Percentiles rank a stretch among this genome's conserved stretches.
These are phyloP conservation scores for Lathyrus oleraceus DNA, from an alignment of 306 rosid species.

Conservation along the genomic window DNA sequence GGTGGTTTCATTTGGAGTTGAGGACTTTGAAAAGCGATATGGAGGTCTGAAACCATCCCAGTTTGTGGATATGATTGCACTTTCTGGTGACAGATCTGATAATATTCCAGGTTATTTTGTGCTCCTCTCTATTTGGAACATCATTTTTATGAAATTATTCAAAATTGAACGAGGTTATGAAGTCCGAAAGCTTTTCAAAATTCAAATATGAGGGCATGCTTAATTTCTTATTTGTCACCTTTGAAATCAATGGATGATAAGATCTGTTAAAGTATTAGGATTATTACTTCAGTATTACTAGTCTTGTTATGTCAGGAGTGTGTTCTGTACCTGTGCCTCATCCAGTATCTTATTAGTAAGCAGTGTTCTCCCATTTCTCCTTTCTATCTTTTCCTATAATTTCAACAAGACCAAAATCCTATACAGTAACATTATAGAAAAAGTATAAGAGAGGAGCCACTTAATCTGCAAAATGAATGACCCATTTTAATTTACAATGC, in stretches of 20 bases:
- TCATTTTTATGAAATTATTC: constrained; percentile 19
- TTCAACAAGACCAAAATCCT: background rate
- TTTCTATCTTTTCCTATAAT: background rate
- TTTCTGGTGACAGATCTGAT: constrained; percentile 87
- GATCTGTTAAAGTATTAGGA: constrained; percentile 1
- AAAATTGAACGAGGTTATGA: constrained; percentile 1
- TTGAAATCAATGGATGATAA: constrained; percentile 11
- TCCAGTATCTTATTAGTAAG: background rate
- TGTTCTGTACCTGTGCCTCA: constrained; percentile 7
- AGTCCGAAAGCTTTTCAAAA: constrained; percentile 7
- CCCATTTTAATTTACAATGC: too few species aligned
- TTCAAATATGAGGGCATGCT: constrained; percentile 14
- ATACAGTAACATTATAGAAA: background rate
- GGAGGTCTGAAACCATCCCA: constrained; percentile 86
- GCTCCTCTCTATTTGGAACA: constrained; percentile 32
- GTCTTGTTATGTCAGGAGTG: background rate
- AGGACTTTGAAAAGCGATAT: constrained; percentile 71
- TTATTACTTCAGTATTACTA: background rate
- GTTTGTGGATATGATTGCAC: constrained; percentile 84
- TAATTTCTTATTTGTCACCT: constrained; percentile 16
- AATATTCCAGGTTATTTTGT: constrained; percentile 83
- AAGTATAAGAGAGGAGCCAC: background rate
- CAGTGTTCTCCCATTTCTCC: background rate
- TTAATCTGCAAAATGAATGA: background rate
- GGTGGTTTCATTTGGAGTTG: constrained; percentile 93